Conservation (phyloP, 2,329 filamentous ascomycete species). For the Neofusicoccum cordaticola region DNA sequence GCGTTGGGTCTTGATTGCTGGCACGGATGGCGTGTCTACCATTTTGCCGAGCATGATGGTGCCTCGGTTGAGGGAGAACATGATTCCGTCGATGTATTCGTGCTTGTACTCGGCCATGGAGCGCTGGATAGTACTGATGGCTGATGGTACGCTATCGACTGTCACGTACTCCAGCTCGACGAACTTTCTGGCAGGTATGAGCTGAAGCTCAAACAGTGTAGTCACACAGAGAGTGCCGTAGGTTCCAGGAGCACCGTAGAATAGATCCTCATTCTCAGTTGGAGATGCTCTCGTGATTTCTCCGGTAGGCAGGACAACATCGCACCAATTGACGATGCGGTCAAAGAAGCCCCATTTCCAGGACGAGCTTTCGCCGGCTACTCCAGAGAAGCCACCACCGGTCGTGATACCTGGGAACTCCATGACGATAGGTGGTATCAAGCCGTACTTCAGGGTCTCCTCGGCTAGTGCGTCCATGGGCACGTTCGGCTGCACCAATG, state of each 20-base stretch:
- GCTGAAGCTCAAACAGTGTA: conserved; percentile 59
- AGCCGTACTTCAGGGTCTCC: conserved; percentile 52
- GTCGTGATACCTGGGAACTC: conserved; percentile 69
- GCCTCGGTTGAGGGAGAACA: conserved; percentile 55
- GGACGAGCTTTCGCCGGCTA: conserved; percentile 64
- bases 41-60: conserved; percentile 62
- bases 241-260: conserved; percentile 57
- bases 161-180: conserved; percentile 64
- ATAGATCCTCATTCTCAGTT: conserved; percentile 53
- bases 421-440: conserved; percentile 66
- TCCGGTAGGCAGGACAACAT: conserved; percentile 62
- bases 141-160: conserved; percentile 48
- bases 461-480: conserved; percentile 64
- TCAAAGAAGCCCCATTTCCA: conserved; percentile 68
- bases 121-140: conserved; percentile 49
- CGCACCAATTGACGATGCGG: conserved; percentile 58
- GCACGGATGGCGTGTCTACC: conserved; percentile 44
- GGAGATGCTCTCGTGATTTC: conserved; percentile 50
- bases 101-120: conserved; percentile 40
- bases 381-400: conserved; percentile 65
- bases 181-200: conserved; percentile 53
- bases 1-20: conserved; percentile 28
- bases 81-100: conserved; percentile 70
- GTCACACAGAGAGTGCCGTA: conserved; percentile 61
- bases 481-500: conserved; percentile 65